phyloP scores from a whole-genome alignment of 768 basidiomycete genomes.

The Pholiota microspora region DNA sequence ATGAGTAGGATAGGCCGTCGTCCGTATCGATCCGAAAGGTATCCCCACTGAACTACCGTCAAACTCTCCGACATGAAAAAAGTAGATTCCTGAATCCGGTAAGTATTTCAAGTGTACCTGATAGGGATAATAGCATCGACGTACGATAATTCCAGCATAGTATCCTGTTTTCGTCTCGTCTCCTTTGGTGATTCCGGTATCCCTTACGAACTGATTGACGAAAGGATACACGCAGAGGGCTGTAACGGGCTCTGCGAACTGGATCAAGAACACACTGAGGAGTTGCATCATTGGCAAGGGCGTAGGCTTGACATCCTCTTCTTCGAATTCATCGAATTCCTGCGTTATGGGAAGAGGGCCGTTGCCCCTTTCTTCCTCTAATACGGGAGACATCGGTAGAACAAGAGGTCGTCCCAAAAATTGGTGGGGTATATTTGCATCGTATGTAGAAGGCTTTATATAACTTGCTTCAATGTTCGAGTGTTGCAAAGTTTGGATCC shows the following conservation, averaged over 20 bases:
- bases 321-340: background rate
- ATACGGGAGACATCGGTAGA: background rate
- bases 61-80: constrained; percentile 30
- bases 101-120: no score
- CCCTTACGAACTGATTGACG: constrained; percentile 41
- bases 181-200: constrained; percentile 41
- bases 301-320: constrained; percentile 23
- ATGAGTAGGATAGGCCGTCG: constrained; percentile 41
- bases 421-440: background rate
- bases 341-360: background rate
- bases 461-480: background rate
- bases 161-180: constrained; percentile 46
- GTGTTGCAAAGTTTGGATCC: background rate
- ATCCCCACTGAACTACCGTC: constrained; percentile 44
- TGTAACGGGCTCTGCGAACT: constrained; percentile 43
- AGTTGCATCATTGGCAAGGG: constrained; percentile 41
- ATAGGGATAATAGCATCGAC: no score
- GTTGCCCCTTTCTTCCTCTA: background rate
- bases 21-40: constrained; percentile 41
- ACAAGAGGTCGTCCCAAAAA: background rate
- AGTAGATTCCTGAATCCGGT: no score
- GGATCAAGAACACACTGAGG: constrained; percentile 35
- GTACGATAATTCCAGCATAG: constrained; percentile 47
- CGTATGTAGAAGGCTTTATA: background rate
- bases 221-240: constrained; percentile 46